These are phyloP conservation scores for Cardamine chenopodiifolia DNA, from an alignment of 345 rosid genomes.

Conservation along the genomic window DNA sequence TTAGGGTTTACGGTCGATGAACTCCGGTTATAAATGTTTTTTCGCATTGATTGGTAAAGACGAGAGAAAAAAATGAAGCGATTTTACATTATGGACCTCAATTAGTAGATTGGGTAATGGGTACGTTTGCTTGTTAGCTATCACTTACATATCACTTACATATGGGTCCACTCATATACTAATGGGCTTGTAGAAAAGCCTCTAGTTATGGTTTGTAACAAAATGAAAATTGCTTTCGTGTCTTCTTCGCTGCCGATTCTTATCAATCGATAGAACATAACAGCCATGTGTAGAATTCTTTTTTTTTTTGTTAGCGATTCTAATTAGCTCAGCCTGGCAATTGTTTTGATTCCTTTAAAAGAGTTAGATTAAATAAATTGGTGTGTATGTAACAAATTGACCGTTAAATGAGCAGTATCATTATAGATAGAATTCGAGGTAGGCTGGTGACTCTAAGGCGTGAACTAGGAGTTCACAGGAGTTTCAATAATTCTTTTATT, in stretches of 20 bases:
- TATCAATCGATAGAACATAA: background rate
- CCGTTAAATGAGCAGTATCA: conserved; percentile 13
- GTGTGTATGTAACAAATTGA: conserved; percentile 12
- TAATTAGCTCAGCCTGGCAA: background rate
- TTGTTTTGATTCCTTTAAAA: background rate
- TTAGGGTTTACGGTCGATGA: no score
- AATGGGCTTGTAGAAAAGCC: conserved; percentile 3
- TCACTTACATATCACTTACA: background rate
- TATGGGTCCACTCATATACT: background rate
- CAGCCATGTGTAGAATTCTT: background rate
- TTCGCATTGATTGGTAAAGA: background rate
- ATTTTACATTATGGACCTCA: background rate
- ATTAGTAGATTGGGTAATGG: background rate
- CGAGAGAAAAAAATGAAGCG: no score
- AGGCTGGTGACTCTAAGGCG: conserved; percentile 22
- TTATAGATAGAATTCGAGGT: conserved; percentile 19
- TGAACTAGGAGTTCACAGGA: conserved; percentile 37
- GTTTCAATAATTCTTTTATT: conserved; percentile 25
- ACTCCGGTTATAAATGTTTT: background rate
- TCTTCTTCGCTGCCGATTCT: conserved; percentile 16
- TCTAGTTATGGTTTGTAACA: conserved; percentile 28
- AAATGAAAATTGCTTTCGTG: conserved; percentile 24
- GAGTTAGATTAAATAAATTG: conserved; percentile 13
- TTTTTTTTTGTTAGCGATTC: background rate
- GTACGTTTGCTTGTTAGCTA: background rate